Evolutionary conservation across 208 protist genomes (phyloP), one percentile per base, ranked within the genome.

Genomic region (Phytomonas serpens): DNA sequence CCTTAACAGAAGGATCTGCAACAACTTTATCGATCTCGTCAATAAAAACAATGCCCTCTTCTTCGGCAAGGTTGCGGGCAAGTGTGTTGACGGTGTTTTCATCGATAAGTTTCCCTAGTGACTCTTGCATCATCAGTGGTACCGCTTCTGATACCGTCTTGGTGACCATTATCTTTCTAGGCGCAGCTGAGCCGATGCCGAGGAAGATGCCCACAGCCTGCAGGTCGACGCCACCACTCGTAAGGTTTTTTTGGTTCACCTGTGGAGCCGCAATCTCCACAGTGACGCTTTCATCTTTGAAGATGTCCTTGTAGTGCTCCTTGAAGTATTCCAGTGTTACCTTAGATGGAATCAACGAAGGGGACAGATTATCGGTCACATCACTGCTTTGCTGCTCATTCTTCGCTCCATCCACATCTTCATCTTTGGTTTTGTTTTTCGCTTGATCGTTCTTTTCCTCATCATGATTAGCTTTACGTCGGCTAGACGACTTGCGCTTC

Each of bases 21-120:
- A 97, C 92, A 19, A 97, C 98, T 85, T 99, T 99, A 85, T 99
- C 98, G 74, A 99, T 99, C 72, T 99, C 98, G 77, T 99, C 98
- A 66, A 99, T 97, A 74, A 99, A 99, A 11, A 99, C 97, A 61
- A 99, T 97, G 38, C 98, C 98, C 69, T 99, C 93, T 73, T 97
- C 80, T 79, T 99, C 94, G 14, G 90, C 82, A 47, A 96, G 71
- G 9, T 82, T 77, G 29, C 86, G 78, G 14, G 93, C 95, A 23
- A 93, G 77, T 31, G 90, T 85, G 71, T 87, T 90, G n/a, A 98
- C 84, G 9, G 81, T 77, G n/a, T 87, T 83, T 33, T 95, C 85
- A 67, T 97, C 91, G 42, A 98, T 85, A 32, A 98, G 82, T 75
- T 97, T 97, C 42, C 95, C 87, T 13, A 94, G 74, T 36, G 92